These are phyloP conservation scores for Paecilomyces niveus DNA, from an alignment of 2,329 filamentous ascomycete species.

Conservation along the genomic window DNA sequence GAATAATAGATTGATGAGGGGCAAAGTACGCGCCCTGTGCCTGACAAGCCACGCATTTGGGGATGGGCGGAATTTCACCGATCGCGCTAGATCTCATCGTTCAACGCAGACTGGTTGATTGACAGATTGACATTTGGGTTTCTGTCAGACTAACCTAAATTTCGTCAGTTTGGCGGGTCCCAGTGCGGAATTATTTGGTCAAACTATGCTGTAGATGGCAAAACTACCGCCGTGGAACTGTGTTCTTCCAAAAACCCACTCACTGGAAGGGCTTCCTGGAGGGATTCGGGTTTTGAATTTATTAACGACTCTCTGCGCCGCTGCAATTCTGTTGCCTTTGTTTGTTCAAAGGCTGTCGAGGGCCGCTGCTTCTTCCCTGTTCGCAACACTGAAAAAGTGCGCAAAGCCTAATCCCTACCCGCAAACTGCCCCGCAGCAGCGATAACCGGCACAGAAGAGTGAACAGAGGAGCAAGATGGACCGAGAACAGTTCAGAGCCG, in stretches of 20 bases:
- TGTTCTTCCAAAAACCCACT: no score
- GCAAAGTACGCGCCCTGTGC: neutral
- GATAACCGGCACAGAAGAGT: neutral
- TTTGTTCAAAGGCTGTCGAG: neutral
- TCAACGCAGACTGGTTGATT: neutral
- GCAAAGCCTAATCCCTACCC: neutral
- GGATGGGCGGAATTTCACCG: neutral
- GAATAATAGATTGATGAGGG: neutral
- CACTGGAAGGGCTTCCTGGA: no score
- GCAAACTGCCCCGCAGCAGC: neutral
- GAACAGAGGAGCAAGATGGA: constrained; percentile 53
- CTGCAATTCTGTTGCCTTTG: neutral
- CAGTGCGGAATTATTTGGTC: neutral
- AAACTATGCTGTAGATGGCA: neutral
- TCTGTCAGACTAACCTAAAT: neutral
- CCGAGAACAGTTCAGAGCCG: constrained; percentile 66
- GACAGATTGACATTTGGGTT: neutral
- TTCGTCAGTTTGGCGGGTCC: neutral
- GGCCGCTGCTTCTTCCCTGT: neutral
- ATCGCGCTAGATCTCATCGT: neutral
- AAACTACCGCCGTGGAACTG: neutral
- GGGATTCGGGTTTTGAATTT: no score
- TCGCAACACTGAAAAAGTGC: neutral
- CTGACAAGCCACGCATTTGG: neutral
- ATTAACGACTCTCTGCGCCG: neutral